Conservation (phyloP, 257 asterid genomes). For the Avicennia marina region DNA sequence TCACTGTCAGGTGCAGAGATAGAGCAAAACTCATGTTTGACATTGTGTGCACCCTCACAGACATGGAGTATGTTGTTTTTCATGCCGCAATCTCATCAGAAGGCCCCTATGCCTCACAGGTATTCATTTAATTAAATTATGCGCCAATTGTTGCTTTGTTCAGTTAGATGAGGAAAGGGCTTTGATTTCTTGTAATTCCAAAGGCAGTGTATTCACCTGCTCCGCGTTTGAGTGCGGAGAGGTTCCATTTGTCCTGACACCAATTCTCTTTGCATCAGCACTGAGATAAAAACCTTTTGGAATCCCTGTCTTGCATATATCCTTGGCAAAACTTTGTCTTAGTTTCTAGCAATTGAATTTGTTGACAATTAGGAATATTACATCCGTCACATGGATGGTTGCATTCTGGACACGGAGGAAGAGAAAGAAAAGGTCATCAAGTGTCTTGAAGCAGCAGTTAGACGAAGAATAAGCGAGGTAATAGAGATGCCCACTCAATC, state of each 20-base stretch:
- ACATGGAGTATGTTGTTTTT: conserved; percentile 84
- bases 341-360: neutral
- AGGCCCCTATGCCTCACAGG: conserved; percentile 91
- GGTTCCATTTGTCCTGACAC: no score
- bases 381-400: conserved; percentile 82
- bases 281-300: no score
- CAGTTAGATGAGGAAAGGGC: neutral
- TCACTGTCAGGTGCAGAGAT: conserved; percentile 83
- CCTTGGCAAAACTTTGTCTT: no score
- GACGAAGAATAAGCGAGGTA: conserved; percentile 91
- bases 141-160: neutral
- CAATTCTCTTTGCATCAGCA: no score
- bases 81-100: conserved; percentile 86
- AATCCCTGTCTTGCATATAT: no score
- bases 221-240: no score
- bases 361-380: conserved; percentile 60
- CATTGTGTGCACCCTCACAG: conserved; percentile 95
- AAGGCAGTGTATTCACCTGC: no score
- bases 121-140: conserved; percentile 13
- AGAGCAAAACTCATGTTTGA: conserved; percentile 95
- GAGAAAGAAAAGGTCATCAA: conserved; percentile 79
- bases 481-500: neutral
- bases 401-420: conserved; percentile 56
- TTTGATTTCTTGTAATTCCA: no score
- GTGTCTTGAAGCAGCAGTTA: conserved; percentile 95